phyloP scores from a whole-genome alignment of 1,284 basidiomycete species.

The Cryptococcus floricola region DNA sequence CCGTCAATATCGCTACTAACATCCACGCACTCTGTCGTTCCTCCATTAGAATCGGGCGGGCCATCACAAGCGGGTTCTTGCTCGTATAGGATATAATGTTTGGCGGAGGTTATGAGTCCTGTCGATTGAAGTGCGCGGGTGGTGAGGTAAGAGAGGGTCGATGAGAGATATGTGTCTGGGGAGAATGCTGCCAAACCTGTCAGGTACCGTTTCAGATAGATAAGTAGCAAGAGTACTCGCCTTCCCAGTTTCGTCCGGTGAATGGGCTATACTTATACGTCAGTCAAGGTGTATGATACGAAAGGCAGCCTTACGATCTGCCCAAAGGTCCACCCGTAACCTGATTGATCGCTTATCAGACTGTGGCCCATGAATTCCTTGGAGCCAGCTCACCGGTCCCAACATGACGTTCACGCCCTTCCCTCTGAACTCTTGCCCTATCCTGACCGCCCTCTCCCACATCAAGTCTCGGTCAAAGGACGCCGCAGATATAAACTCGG shows the following conservation, averaged over 20 bases:
- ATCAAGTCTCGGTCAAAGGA: conserved; percentile 52
- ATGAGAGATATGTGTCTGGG: conserved; percentile 49
- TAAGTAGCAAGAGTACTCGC: conserved; percentile 14
- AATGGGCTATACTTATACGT: conserved; percentile 28
- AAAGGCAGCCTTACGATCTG: conserved; percentile 29
- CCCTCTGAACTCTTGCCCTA: conserved; percentile 52
- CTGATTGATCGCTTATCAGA: conserved; percentile 6
- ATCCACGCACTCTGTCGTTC: conserved; percentile 29
- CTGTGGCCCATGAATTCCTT: neutral
- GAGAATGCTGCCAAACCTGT: conserved; percentile 33
- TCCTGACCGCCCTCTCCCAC: conserved; percentile 46
- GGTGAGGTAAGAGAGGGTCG: conserved; percentile 43
- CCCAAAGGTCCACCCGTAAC: conserved; percentile 51
- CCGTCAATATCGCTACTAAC: conserved; percentile 39
- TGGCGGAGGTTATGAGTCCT: conserved; percentile 48
- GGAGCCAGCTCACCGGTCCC: conserved; percentile 30
- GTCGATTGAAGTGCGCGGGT: conserved; percentile 45
- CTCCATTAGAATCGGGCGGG: conserved; percentile 25
- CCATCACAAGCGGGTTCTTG: conserved; percentile 44
- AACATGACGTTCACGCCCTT: conserved; percentile 46
- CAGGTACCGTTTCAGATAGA: neutral
- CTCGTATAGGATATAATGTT: conserved; percentile 49
- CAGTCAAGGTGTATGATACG: no score
- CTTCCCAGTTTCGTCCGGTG: conserved; percentile 50
- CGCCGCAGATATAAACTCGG: conserved; percentile 51